These are phyloP conservation scores for Neurospora cerealis DNA, from an alignment of 495 filamentous ascomycete species.

Conservation along the genomic window DNA sequence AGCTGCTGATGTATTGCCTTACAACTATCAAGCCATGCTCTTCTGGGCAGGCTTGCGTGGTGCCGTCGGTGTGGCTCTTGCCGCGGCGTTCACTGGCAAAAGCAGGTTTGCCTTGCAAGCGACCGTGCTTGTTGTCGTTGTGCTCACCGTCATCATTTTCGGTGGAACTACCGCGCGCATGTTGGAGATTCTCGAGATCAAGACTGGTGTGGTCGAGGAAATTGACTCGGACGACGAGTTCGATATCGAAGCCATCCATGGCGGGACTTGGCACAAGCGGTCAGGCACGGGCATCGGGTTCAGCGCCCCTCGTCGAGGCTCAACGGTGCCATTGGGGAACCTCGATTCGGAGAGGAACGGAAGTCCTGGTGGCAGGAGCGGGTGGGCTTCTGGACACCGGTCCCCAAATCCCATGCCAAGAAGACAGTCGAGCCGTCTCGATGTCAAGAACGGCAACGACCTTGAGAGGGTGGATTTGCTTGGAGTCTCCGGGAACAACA, in stretches of 20 bases:
- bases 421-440: slow-evolving; percentile 42
- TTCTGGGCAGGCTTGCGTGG: slow-evolving; percentile 97
- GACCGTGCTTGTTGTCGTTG: slow-evolving; percentile 92
- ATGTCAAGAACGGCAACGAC: slow-evolving; percentile 28
- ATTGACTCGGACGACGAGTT: slow-evolving; percentile 97
- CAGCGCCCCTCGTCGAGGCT: slow-evolving; percentile 51
- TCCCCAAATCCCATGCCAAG: slow-evolving; percentile 31
- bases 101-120: slow-evolving; percentile 74
- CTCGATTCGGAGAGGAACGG: slow-evolving; percentile 30
- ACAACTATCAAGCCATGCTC: slow-evolving; percentile 90
- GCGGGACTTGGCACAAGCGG: slow-evolving; percentile 65
- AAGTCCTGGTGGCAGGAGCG: slow-evolving; percentile 20
- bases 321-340: slow-evolving; percentile 44
- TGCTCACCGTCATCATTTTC: slow-evolving; percentile 96
- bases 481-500: slow-evolving; percentile 44
- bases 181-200: slow-evolving; percentile 90
- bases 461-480: slow-evolving; percentile 60
- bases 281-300: slow-evolving; percentile 62
- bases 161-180: slow-evolving; percentile 97
- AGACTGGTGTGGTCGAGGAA: slow-evolving; percentile 92
- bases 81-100: slow-evolving; percentile 71
- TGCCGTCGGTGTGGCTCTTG: slow-evolving; percentile 90
- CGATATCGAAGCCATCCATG: slow-evolving; percentile 79
- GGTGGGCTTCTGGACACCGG: slow-evolving; percentile 44
- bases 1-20: slow-evolving; percentile 80